Percentiles rank a stretch among this genome's conserved stretches.
Conservation (phyloP, 768 basidiomycete species). For the Russula sp. region DNA sequence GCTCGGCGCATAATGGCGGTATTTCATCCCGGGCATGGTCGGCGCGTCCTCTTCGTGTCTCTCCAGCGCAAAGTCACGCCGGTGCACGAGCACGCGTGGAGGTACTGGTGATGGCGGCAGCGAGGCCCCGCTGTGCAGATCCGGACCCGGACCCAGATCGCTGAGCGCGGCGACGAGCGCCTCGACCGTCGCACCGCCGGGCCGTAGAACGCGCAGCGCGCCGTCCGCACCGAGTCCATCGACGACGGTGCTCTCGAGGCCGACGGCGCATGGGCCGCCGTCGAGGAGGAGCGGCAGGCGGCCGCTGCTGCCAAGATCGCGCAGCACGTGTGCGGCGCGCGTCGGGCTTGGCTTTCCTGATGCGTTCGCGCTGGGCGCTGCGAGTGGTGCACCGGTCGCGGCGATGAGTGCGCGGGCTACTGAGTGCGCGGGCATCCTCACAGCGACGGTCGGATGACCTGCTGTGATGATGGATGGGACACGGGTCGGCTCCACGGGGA, state of each 20-base stretch:
- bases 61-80: conserved; percentile 64
- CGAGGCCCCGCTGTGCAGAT: conserved; percentile 21
- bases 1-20: conserved; percentile 90
- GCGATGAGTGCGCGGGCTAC: conserved; percentile 88
- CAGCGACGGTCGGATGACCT: conserved; percentile 71
- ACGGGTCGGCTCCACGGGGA: conserved; percentile 58
- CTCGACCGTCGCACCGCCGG: too few species aligned
- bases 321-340: too few species aligned
- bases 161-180: conserved; percentile 56
- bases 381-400: conserved; percentile 65
- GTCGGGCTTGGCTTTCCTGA: too few species aligned
- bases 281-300: conserved; percentile 41
- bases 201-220: too few species aligned
- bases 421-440: conserved; percentile 93
- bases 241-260: conserved; percentile 93
- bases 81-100: conserved; percentile 61
- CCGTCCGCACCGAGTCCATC: too few species aligned
- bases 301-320: too few species aligned
- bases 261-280: conserved; percentile 76
- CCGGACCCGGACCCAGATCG: conserved; percentile 35
- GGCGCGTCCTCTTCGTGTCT: conserved; percentile 68
- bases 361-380: too few species aligned
- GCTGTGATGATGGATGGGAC: conserved; percentile 80
- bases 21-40: conserved; percentile 98
- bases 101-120: neutral